Conservation (phyloP, 345 rosid species). For the Noccaea bulbosa region DNA sequence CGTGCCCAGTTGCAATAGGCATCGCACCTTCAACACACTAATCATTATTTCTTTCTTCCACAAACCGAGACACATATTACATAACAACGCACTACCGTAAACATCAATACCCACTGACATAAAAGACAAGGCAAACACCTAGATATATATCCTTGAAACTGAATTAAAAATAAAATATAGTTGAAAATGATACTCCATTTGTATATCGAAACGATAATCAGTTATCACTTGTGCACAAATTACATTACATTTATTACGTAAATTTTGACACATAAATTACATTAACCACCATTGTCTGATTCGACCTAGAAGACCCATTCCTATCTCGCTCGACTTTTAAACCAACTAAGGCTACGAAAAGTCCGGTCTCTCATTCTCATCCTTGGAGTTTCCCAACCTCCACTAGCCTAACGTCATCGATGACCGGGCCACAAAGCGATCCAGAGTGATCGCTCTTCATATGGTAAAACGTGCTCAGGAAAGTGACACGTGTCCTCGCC, state of each 20-base stretch:
- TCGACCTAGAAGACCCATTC: background rate
- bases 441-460: conserved; percentile 71
- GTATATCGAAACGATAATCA: too few relatives aligned
- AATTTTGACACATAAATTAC: conserved; percentile 9
- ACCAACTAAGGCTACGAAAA: background rate
- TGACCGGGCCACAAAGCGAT: conserved; percentile 77
- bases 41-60: too few relatives aligned
- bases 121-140: too few relatives aligned
- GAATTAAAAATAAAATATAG: too few relatives aligned
- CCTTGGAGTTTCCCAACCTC: conserved; percentile 42
- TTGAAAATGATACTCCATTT: too few relatives aligned
- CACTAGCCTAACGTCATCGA: conserved; percentile 66
- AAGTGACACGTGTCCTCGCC: conserved; percentile 56
- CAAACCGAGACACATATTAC: too few relatives aligned
- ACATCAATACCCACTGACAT: too few relatives aligned
- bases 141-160: too few relatives aligned
- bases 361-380: conserved; percentile 7
- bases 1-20: conserved; percentile 85
- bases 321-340: background rate
- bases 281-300: background rate
- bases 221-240: background rate
- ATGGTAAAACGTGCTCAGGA: conserved; percentile 66
- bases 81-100: too few relatives aligned
- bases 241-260: conserved; percentile 4
- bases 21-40: conserved; percentile 54